A percentile compares a stretch with the other conserved stretches of the same genome.
Conservation (phyloP, 768 basidiomycete genomes). For the Agrocybe pediades region DNA sequence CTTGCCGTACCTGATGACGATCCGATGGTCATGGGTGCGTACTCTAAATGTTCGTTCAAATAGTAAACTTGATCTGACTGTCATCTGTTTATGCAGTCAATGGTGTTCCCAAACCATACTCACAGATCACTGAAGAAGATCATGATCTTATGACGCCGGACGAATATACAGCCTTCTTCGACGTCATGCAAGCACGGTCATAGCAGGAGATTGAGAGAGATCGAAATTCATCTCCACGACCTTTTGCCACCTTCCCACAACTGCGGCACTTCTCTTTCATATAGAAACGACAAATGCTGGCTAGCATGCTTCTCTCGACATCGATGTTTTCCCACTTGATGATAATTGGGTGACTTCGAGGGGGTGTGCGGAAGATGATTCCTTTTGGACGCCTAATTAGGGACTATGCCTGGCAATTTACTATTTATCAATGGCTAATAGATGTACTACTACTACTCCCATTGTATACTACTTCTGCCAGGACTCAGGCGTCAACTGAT, state of each 20-base stretch:
- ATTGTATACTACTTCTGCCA: too few relatives aligned
- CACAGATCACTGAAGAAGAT: conserved; percentile 87
- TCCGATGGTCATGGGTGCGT: conserved; percentile 69
- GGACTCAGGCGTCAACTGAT: too few relatives aligned
- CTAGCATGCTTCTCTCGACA: not conserved
- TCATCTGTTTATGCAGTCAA: conserved; percentile 52
- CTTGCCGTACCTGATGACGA: conserved; percentile 43
- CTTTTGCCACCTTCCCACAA: too few relatives aligned
- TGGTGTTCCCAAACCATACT: conserved; percentile 72
- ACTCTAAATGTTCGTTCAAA: not conserved
- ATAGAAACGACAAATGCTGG: too few relatives aligned
- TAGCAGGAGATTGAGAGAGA: conserved; percentile 19
- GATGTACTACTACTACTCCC: not conserved
- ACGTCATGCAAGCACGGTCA: conserved; percentile 58
- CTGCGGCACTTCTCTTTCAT: too few relatives aligned
- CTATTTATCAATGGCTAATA: not conserved
- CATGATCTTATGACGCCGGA: conserved; percentile 93
- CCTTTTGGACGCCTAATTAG: too few relatives aligned
- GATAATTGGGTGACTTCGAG: too few relatives aligned
- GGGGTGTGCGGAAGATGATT: too few relatives aligned
- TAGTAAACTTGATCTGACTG: not conserved
- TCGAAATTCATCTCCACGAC: too few relatives aligned
- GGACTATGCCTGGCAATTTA: too few relatives aligned
- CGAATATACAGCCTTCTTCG: conserved; percentile 84
- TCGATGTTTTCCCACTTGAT: too few relatives aligned